Conservation (phyloP, 805 yeast genomes). For the Kluyveromyces aestuarii region DNA sequence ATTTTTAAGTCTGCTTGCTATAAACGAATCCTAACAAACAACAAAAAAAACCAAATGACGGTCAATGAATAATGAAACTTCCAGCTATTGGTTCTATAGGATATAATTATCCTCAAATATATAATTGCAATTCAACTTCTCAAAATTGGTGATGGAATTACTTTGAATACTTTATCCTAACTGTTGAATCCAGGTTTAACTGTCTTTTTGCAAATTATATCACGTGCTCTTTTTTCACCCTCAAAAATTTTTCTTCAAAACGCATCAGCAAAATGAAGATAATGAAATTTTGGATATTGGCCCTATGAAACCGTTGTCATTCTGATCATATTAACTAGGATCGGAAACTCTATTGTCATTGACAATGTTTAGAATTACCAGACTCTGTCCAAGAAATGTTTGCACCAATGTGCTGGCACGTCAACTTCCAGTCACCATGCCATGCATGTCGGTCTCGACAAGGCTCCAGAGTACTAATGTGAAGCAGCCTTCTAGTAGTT, state of each 20-base stretch:
- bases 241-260: neutral
- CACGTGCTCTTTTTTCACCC: neutral
- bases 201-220: too few relatives aligned
- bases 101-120: too few relatives aligned
- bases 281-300: too few relatives aligned
- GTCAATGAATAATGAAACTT: too few relatives aligned
- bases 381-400: neutral
- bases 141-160: too few relatives aligned
- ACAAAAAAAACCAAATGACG: neutral
- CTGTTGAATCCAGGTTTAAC: too few relatives aligned
- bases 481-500: neutral
- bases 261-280: neutral
- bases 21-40: neutral
- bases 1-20: neutral
- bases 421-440: neutral
- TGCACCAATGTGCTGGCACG: neutral
- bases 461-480: conserved; percentile 3
- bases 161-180: too few relatives aligned
- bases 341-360: neutral
- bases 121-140: too few relatives aligned
- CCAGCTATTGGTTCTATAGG: too few relatives aligned
- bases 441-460: neutral
- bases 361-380: neutral
- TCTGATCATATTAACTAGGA: neutral
- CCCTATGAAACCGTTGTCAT: too few relatives aligned